phyloP scores from a whole-genome alignment of 2,329 filamentous ascomycete species.

The Sphaerostilbella broomeana region DNA sequence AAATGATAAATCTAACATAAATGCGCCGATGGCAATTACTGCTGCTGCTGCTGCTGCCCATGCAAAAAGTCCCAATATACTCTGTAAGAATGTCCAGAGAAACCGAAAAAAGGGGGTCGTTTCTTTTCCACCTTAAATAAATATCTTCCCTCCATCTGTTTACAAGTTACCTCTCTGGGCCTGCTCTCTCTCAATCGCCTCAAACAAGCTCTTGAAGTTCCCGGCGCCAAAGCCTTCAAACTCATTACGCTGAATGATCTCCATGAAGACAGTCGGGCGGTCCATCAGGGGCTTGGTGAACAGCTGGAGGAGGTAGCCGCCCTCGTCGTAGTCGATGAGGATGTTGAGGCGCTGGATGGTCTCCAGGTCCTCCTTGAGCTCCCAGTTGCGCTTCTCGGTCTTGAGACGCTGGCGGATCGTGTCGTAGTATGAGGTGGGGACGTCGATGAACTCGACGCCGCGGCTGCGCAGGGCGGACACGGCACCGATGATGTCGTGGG shows the following conservation, averaged over 20 bases:
- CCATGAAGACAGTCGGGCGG: constrained; percentile 88
- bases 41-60: too few relatives aligned
- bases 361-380: constrained; percentile 73
- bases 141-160: too few relatives aligned
- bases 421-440: constrained; percentile 80
- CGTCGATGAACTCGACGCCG: constrained; percentile 87
- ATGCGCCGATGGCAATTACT: constrained; percentile 1
- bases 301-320: constrained; percentile 71
- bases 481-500: constrained; percentile 67
- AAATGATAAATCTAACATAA: background rate
- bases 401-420: constrained; percentile 68
- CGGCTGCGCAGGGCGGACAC: constrained; percentile 76
- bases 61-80: too few relatives aligned
- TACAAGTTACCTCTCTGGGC: constrained; percentile 76
- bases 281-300: constrained; percentile 90
- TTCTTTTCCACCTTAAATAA: too few relatives aligned
- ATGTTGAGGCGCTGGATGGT: constrained; percentile 73
- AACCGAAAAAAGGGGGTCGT: too few relatives aligned
- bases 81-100: too few relatives aligned
- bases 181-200: constrained; percentile 93
- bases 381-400: constrained; percentile 52
- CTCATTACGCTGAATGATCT: constrained; percentile 88
- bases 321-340: constrained; percentile 91
- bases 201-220: constrained; percentile 92
- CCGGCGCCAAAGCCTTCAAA: constrained; percentile 91